Base-by-base conservation (phyloP, 805 yeast genomes). In the Candida succiphila region DNA sequence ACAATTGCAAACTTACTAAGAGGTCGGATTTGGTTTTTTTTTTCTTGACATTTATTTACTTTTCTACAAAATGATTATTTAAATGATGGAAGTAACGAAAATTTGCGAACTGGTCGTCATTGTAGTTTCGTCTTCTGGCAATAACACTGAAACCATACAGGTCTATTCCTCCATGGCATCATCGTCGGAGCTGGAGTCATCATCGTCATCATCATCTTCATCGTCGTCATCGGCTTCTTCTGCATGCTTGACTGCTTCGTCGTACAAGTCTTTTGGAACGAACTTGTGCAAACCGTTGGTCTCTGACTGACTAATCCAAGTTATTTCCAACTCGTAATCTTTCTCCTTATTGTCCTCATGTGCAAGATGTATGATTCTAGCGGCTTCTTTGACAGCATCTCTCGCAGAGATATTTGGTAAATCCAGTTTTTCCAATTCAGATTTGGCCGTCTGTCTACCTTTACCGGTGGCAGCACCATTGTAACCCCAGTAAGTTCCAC, bases 311-410 rank as follows among this genome's bases (percentile, higher is more conserved):
- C 89, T 76, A 35, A 77, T 76, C 98, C 98, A 92, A 44, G 92
- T 74, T 49, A 92, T 69, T 53, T 92, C 99, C 43, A 92, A 69
- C 61, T 92, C 98, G 54, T 87, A 92, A 39, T 88, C 97, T 60
- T 89, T 92, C 56, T 92, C 98, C 59, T 89, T 92, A 60, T 87
- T 86, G 52, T 92, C 98, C 61, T 92, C 99, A 52, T 94, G 98
- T 2, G 97, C 96, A 42, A 80, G 66, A 51, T 86, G 82, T 49
- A 92, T 82, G 53, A 92, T 87, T 57, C 80, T 81, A 5, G 97
- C 97, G 22, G 96, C 97, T 52, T 83, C 82, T 48, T 83, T 87
- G 25, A 92, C 81, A 4, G 95, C 98, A 16, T 88, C 94, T 45
- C 61, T 72, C 4, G 78, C 83, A 7, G 78, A 63, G 44, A 94